Evolutionary conservation across 2,329 filamentous ascomycete genomes (phyloP).

Genomic region (Zasmidium angulare): DNA sequence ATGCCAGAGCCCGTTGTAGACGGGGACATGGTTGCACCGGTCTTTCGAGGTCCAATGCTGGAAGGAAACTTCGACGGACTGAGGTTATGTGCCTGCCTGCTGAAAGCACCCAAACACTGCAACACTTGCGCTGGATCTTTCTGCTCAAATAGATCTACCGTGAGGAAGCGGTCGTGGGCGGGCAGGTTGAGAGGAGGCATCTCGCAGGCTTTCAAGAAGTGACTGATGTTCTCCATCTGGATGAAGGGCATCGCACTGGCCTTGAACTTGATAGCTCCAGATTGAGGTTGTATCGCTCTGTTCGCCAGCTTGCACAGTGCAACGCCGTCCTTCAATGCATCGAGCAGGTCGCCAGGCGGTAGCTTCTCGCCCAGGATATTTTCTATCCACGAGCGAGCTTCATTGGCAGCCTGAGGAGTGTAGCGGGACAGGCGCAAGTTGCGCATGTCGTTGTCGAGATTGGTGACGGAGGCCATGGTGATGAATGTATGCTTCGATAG

Average conservation of each 20-base stretch:
- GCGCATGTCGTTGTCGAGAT: conserved; percentile 92
- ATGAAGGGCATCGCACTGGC: conserved; percentile 94
- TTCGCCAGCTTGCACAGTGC: conserved; percentile 93
- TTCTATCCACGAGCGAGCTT: conserved; percentile 85
- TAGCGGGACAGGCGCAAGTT: conserved; percentile 90
- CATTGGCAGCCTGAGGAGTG: conserved; percentile 84
- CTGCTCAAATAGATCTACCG: conserved; percentile 90
- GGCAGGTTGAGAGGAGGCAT: conserved; percentile 80
- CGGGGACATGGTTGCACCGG: conserved; percentile 44
- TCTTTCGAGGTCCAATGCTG: conserved; percentile 71
- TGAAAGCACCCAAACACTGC: conserved; percentile 90
- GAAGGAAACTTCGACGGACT: conserved; percentile 73
- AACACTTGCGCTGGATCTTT: conserved; percentile 96
- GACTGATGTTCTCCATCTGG: conserved; percentile 99
- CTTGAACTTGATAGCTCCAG: conserved; percentile 84
- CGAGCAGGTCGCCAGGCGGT: conserved; percentile 73
- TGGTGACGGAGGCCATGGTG: conserved; percentile 87
- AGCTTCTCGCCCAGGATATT: conserved; percentile 72
- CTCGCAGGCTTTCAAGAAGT: conserved; percentile 89
- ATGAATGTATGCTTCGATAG: not conserved
- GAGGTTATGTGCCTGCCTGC: conserved; percentile 73
- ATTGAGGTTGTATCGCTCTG: conserved; percentile 69
- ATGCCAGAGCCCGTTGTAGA: conserved; percentile 23
- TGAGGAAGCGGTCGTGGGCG: conserved; percentile 93
- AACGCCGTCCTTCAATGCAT: conserved; percentile 84